These are phyloP conservation scores for Euphrasia arctica DNA, from an alignment of 305 asterid genomes.

Conservation along the genomic window DNA sequence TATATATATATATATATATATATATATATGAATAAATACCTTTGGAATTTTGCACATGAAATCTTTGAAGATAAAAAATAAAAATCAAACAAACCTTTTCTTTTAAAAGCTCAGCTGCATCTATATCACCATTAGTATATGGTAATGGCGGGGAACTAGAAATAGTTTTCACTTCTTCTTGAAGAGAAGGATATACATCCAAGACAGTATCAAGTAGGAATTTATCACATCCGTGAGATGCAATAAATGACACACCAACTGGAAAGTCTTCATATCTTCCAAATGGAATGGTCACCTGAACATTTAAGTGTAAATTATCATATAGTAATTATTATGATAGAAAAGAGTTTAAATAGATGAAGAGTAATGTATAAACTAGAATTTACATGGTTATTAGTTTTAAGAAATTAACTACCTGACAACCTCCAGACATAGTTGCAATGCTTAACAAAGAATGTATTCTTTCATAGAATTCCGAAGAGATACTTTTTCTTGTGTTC, in stretches of 20 bases:
- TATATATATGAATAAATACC: background rate
- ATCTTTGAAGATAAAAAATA: background rate
- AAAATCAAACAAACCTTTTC: slow-evolving; percentile 60
- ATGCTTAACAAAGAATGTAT: slow-evolving; percentile 60
- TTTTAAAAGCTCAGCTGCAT: slow-evolving; percentile 76
- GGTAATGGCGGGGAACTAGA: slow-evolving; percentile 51
- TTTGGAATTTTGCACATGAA: background rate
- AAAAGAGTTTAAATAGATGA: slow-evolving; percentile 6
- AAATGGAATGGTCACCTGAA: slow-evolving; percentile 74
- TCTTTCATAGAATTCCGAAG: slow-evolving; percentile 53
- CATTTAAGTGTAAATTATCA: slow-evolving; percentile 17
- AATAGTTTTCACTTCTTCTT: slow-evolving; percentile 39
- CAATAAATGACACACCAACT: slow-evolving; percentile 68
- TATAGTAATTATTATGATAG: slow-evolving; percentile 4
- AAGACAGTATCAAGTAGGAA: slow-evolving; percentile 82
- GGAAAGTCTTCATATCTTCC: slow-evolving; percentile 70
- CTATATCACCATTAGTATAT: slow-evolving; percentile 55
- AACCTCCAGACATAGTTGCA: slow-evolving; percentile 80
- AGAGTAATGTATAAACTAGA: slow-evolving; percentile 3
- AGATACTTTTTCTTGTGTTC: slow-evolving; percentile 44
- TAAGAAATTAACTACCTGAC: slow-evolving; percentile 54
- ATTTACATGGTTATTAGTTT: slow-evolving; percentile 9
- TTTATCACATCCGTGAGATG: slow-evolving; percentile 82
- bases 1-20: no score
- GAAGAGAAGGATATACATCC: slow-evolving; percentile 80